These are phyloP conservation scores for Dictyostelium brefeldianum DNA, from an alignment of 78 protist species.

Conservation along the genomic window DNA sequence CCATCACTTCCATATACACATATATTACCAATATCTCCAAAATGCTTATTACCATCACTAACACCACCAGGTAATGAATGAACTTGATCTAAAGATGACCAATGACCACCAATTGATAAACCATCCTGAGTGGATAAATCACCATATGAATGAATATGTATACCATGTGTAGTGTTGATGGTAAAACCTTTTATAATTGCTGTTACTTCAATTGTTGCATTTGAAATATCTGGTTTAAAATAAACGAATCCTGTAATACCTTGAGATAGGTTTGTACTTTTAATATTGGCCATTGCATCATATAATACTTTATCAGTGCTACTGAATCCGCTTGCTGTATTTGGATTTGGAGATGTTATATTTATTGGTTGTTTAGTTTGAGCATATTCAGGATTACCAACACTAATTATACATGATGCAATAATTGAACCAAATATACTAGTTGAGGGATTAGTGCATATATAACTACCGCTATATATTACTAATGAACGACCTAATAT, in stretches of 20 bases:
- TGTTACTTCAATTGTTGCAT: too few species aligned
- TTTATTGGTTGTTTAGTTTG: too few species aligned
- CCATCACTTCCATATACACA: neutral
- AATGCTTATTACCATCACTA: neutral
- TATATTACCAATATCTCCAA: slow-evolving; percentile 6
- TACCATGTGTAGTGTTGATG: neutral
- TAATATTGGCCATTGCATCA: slow-evolving; percentile 1
- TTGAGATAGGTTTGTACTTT: too few species aligned
- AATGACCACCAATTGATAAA: neutral
- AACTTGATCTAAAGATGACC: neutral
- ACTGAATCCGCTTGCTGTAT: neutral
- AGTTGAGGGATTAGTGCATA: too few species aligned
- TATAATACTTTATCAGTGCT: neutral
- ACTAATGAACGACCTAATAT: neutral
- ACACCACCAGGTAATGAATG: neutral
- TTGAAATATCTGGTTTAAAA: too few species aligned
- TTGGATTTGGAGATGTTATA: neutral
- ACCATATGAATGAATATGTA: slow-evolving; percentile 14
- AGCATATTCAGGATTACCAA: neutral
- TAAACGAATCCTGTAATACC: too few species aligned
- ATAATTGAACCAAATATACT: too few species aligned
- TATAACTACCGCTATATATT: too few species aligned
- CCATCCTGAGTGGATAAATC: neutral
- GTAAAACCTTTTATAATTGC: neutral
- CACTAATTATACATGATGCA: neutral